Conservation (phyloP, 2,329 filamentous ascomycete species). For the Saccharata proteae region DNA sequence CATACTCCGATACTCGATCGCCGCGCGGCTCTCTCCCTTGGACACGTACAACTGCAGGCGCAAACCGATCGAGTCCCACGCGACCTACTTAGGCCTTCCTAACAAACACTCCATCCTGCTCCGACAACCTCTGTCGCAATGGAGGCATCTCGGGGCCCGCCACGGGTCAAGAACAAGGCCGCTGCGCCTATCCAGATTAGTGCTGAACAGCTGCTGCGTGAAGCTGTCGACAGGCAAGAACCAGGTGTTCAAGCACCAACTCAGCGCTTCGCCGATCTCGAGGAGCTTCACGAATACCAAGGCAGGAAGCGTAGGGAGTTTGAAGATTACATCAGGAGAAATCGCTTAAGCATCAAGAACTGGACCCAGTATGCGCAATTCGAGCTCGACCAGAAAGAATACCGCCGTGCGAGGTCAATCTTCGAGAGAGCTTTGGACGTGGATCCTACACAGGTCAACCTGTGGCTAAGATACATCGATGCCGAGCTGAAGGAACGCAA, state of each 20-base stretch:
- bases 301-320: conserved; percentile 93
- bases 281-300: conserved; percentile 96
- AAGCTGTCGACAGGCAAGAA: conserved; percentile 95
- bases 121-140: conserved; percentile 42
- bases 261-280: conserved; percentile 88
- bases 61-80: too few relatives aligned
- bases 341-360: conserved; percentile 93
- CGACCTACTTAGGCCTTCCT: too few relatives aligned
- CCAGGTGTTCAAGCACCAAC: conserved; percentile 77
- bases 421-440: conserved; percentile 93
- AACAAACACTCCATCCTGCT: too few relatives aligned
- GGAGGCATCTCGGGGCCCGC: conserved; percentile 80
- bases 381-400: conserved; percentile 98
- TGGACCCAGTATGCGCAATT: conserved; percentile 97
- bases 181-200: conserved; percentile 74
- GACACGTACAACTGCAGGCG: too few relatives aligned
- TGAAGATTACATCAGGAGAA: conserved; percentile 93
- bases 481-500: conserved; percentile 91
- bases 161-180: conserved; percentile 97
- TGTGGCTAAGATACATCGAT: conserved; percentile 93
- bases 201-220: conserved; percentile 90
- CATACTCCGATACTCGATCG: too few relatives aligned
- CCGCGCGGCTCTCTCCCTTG: too few relatives aligned
- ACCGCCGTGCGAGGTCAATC: conserved; percentile 75
- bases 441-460: conserved; percentile 69